Base-by-base conservation (phyloP, 2,329 filamentous ascomycete species). In the Cladosporium cucumerinum region DNA sequence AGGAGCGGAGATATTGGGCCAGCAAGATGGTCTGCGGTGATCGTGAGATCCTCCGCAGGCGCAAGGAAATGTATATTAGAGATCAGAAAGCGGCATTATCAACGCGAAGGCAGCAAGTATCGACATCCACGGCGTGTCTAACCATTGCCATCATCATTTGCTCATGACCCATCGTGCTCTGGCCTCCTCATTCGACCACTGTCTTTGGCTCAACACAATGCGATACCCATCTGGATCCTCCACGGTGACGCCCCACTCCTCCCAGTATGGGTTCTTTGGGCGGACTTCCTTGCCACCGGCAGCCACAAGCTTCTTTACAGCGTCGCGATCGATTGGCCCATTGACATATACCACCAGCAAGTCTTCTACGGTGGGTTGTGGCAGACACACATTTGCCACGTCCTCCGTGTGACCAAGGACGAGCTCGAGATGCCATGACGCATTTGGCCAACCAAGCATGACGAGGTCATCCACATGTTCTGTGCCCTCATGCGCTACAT, bases 371-470 rank as follows among this genome's bases (percentile, higher is more conserved):
- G 55, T 58, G 23, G 55, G 34, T 12, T 28, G 34, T 46, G 55
- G 34, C 16, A 58, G 25, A 28, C 55, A 58, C 26, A n/a, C 25
- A n/a, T 58, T 23, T n/a, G 16, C 23, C 10, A 14, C 8, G n/a
- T 58, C 34, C 5, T 46, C 5, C 10, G 14, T 39, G 18, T 21
- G 36, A 46, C 46, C 32, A 43, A 28, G 55, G 0, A 58, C 55
- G 25, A 58, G 34, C 55, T 58, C 55, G 14, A 58, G 55, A 46
- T 58, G 55, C 55, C 55, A 58, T 46, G 55, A 18, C 11, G 55
- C 55, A 43, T 26, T 58, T 28, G 55, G 21, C 55, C 55, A 58
- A 28, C 55, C 55, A 18, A 58, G 11, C 34, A 58, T 58, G 21
- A 58, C 23, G 1, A 58, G 55, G 26, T 58, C 36, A 12, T 58